A percentile compares a stretch with the other conserved stretches of the same genome.
These are phyloP conservation scores for Meira miltonrushii DNA, from an alignment of 1,284 basidiomycete species.

Conservation along the genomic window DNA sequence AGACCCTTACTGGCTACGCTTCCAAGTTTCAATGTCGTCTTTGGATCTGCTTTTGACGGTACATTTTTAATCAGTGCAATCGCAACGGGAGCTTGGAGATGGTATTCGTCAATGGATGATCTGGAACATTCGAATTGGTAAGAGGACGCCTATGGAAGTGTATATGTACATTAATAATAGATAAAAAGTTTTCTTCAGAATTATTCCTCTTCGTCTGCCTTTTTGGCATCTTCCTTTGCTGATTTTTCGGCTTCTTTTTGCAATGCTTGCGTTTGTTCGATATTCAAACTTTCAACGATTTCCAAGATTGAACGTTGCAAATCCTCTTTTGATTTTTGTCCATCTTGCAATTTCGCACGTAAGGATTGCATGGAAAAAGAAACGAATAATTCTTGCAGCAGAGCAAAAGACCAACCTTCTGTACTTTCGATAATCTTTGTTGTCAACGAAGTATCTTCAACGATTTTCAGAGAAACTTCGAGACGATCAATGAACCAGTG, in stretches of 20 bases:
- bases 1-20: slow-evolving; percentile 51
- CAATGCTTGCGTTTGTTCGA: too few species aligned
- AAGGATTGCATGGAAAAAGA: too few species aligned
- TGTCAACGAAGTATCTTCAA: background rate
- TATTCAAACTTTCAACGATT: too few species aligned
- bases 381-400: slow-evolving; percentile 15
- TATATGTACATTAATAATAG: background rate
- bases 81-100: slow-evolving; percentile 19
- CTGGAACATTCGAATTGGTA: slow-evolving; percentile 7
- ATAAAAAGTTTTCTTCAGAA: background rate
- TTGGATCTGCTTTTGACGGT: slow-evolving; percentile 53
- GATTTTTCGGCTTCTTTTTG: too few species aligned
- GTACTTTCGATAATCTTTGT: background rate
- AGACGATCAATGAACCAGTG: slow-evolving; percentile 4
- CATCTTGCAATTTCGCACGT: too few species aligned
- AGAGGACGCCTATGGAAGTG: background rate
- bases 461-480: background rate
- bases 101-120: slow-evolving; percentile 1
- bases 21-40: slow-evolving; percentile 54
- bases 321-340: too few species aligned
- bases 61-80: slow-evolving; percentile 52
- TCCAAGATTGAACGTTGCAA: too few species aligned
- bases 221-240: too few species aligned
- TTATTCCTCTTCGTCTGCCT: background rate
- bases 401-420: slow-evolving; percentile 13